These are phyloP conservation scores for Spathaspora boniae DNA, from an alignment of 805 yeast species.

Conservation along the genomic window DNA sequence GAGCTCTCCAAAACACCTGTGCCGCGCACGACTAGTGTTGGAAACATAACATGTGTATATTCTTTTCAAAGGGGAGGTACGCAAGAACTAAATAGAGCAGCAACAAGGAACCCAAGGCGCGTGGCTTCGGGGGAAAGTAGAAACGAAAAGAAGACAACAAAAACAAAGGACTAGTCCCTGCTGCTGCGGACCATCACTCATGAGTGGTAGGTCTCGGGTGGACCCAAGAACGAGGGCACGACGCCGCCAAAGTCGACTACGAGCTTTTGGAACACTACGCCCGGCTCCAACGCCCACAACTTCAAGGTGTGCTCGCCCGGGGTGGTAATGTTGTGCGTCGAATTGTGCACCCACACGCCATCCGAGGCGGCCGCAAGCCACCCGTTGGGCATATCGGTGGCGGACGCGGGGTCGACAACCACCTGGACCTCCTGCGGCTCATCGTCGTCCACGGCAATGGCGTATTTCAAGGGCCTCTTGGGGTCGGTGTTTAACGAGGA, in stretches of 20 bases:
- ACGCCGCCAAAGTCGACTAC: slow-evolving; percentile 18
- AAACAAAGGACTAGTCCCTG: too few relatives aligned
- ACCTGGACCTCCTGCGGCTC: slow-evolving; percentile 16
- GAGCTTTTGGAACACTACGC: slow-evolving; percentile 13
- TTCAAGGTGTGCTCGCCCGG: slow-evolving; percentile 13
- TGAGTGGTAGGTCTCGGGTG: slow-evolving; percentile 15
- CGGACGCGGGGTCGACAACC: slow-evolving; percentile 12
- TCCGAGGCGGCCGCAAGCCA: slow-evolving; percentile 15
- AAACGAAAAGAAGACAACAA: too few relatives aligned
- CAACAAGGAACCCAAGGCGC: too few relatives aligned
- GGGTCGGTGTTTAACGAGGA: slow-evolving; percentile 20
- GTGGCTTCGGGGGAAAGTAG: too few relatives aligned
- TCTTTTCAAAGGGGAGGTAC: too few relatives aligned
- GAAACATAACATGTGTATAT: too few relatives aligned
- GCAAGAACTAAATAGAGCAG: too few relatives aligned
- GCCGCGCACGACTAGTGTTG: too few relatives aligned
- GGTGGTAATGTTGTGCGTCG: slow-evolving; percentile 12
- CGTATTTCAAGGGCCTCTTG: slow-evolving; percentile 17
- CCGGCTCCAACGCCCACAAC: slow-evolving; percentile 15
- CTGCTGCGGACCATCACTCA: neutral
- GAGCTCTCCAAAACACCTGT: too few relatives aligned
- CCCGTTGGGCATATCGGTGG: slow-evolving; percentile 13
- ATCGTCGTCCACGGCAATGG: slow-evolving; percentile 20
- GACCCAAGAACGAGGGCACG: slow-evolving; percentile 13
- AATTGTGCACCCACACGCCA: slow-evolving; percentile 12